Base-by-base conservation (phyloP, 2,329 filamentous ascomycete species). In the Bipolaris cookei region DNA sequence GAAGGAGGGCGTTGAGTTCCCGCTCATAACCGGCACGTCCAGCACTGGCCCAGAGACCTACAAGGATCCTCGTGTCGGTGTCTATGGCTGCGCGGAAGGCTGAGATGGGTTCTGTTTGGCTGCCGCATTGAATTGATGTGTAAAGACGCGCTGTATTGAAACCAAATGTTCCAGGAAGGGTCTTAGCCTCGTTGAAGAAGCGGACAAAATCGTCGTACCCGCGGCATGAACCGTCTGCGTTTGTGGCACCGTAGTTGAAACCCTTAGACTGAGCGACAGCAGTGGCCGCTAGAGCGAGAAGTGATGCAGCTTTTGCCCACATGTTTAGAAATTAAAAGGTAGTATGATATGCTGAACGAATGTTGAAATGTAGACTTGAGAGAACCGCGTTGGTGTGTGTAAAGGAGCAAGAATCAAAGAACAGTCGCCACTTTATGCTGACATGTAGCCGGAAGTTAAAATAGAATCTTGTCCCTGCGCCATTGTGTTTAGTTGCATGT, bases 41-140 rank as follows among this genome's bases (percentile, higher is more conserved):
- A 37, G 81, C 89, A 0, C 90, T 93, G 11, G 87, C 86, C 92
- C 92, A 97, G 34, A 97, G 80, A 65, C 91, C 91, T 11, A 96
- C 85, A 14, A 97, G 84, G 25, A 97, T 84, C 39, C 84, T 83
- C 1, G 91, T 95, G 68, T 91, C 84, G 67, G 90, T 90, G 64
- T 82, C 84, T 76, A 96, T 91, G 69, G 92, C 92, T 42, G 92
- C 92, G 25, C 88, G 90, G 57, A 65, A 67, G 21, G 67, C 67
- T n/a, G 59, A 59, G 20, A 70, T 70, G 21, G 66, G 66, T 1
- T 63, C 52, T 75, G 83, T 86, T 61, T 83, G 77, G 3, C 88
- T 88, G 62, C 86, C 87, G 28, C 77, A 85, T 82, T 91, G 89
- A 41, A 89, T 81, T 80, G 86, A 90, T 63, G 89, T 91, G 78